Evolutionary conservation across 2,329 filamentous ascomycete genomes (phyloP).

Genomic region (Botryosphaeria dothidea): DNA sequence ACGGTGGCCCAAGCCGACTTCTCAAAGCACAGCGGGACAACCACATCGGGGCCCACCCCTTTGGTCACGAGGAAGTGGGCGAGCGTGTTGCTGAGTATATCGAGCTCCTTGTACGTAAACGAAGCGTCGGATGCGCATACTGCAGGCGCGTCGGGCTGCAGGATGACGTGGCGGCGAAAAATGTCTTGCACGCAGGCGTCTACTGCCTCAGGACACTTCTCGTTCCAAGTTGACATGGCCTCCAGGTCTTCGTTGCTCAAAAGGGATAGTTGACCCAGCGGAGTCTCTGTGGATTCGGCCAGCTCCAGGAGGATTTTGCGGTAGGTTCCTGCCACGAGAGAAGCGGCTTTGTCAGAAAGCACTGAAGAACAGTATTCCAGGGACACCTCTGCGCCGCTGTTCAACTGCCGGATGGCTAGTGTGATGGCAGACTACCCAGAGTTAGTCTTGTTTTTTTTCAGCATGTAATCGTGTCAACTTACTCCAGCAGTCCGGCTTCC

Average conservation of each 20-base stretch:
- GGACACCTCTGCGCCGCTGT: neutral
- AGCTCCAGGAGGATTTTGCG: neutral
- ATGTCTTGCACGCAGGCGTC: constrained; percentile 6
- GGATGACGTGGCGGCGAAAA: neutral
- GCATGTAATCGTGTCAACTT: neutral
- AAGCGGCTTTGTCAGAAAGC: neutral
- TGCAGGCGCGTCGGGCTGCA: constrained; percentile 30
- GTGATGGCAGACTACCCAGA: neutral
- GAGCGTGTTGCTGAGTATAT: constrained; percentile 28
- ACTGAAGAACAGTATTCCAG: neutral
- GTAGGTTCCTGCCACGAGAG: neutral
- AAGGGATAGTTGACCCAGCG: neutral
- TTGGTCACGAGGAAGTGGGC: constrained; percentile 33
- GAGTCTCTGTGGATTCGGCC: neutral
- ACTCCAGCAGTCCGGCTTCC: neutral
- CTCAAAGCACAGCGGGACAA: constrained; percentile 69
- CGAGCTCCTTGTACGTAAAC: constrained; percentile 35
- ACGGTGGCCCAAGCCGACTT: constrained; percentile 74
- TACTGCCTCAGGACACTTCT: neutral
- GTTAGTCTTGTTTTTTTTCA: neutral
- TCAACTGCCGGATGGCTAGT: neutral
- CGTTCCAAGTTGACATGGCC: neutral
- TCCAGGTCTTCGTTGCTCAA: neutral
- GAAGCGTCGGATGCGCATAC: constrained; percentile 34
- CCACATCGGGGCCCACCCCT: constrained; percentile 33